Conservation (phyloP, 2,329 filamentous ascomycete species). For the Cryphonectria carpinicola region DNA sequence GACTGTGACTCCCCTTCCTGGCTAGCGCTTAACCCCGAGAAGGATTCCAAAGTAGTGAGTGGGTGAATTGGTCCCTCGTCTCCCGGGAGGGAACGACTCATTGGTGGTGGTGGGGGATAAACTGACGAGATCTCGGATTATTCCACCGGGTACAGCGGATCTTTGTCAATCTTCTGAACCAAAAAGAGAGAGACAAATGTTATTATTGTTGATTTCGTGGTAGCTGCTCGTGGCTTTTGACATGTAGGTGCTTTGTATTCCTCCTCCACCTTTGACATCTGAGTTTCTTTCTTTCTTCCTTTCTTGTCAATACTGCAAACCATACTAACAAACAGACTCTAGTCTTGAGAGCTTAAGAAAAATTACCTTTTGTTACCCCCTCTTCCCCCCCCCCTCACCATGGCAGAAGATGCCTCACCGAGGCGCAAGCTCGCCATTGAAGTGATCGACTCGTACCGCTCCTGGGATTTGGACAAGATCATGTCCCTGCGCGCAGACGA, state of each 20-base stretch:
- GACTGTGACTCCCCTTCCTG: background rate
- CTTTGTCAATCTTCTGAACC: background rate
- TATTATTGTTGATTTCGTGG: background rate
- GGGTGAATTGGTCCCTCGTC: background rate
- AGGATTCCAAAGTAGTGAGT: background rate
- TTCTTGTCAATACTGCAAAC: background rate
- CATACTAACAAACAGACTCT: background rate
- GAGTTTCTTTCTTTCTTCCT: background rate
- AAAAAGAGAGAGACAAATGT: background rate
- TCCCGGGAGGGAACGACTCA: background rate
- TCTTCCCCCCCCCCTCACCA: background rate
- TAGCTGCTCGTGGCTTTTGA: background rate
- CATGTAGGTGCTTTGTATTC: background rate
- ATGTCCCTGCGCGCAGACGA: slow-evolving; percentile 21
- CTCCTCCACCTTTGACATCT: background rate
- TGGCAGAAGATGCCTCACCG: slow-evolving; percentile 2
- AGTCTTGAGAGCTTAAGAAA: background rate
- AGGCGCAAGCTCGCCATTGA: slow-evolving; percentile 18
- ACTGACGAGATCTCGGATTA: background rate
- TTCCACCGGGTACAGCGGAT: background rate
- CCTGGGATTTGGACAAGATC: slow-evolving; percentile 19
- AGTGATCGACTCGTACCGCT: slow-evolving; percentile 16
- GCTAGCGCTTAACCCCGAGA: background rate
- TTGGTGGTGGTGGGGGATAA: background rate
- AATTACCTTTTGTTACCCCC: too few species aligned